These are phyloP conservation scores for Cyclospora cayetanensis DNA, from an alignment of 169 alveolate genomes.

Conservation along the genomic window DNA sequence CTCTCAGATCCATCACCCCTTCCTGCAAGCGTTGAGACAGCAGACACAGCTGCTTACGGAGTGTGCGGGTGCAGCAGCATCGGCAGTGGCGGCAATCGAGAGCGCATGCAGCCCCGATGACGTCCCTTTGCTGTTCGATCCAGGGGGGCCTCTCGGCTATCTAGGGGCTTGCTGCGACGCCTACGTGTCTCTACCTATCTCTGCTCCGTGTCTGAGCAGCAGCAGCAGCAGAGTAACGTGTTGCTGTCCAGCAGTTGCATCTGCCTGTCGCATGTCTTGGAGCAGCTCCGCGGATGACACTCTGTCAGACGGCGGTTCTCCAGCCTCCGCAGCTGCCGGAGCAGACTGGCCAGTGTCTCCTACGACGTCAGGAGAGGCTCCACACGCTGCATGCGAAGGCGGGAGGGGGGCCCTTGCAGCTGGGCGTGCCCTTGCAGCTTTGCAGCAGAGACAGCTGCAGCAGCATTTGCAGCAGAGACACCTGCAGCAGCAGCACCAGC, in stretches of 20 bases:
- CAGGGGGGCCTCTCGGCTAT: conserved; percentile 63
- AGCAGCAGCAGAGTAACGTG: background rate
- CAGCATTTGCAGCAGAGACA: conserved; percentile 46
- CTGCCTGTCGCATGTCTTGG: background rate
- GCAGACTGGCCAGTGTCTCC: background rate
- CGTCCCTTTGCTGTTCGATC: conserved; percentile 57
- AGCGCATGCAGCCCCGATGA: conserved; percentile 43
- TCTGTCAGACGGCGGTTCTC: too few species aligned
- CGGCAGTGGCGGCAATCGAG: conserved; percentile 16
- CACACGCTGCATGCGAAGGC: background rate
- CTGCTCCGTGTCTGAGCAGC: conserved; percentile 42
- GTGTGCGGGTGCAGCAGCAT: background rate
- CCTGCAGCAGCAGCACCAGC: conserved; percentile 49
- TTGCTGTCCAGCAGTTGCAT: conserved; percentile 24
- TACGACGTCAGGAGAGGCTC: conserved; percentile 10
- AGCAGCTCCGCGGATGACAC: background rate
- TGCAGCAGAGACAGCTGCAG: conserved; percentile 52
- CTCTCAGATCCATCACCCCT: conserved; percentile 13
- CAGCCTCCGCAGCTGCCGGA: conserved; percentile 5
- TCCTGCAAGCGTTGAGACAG: conserved; percentile 42
- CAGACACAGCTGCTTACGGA: background rate
- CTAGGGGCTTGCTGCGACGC: conserved; percentile 51
- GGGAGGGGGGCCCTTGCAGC: background rate
- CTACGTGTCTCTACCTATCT: background rate
- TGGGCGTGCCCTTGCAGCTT: background rate